Evolutionary conservation across 2,329 filamentous ascomycete genomes (phyloP), one percentile per base, ranked within the genome.

Genomic region (Pseudogymnoascus sp.): DNA sequence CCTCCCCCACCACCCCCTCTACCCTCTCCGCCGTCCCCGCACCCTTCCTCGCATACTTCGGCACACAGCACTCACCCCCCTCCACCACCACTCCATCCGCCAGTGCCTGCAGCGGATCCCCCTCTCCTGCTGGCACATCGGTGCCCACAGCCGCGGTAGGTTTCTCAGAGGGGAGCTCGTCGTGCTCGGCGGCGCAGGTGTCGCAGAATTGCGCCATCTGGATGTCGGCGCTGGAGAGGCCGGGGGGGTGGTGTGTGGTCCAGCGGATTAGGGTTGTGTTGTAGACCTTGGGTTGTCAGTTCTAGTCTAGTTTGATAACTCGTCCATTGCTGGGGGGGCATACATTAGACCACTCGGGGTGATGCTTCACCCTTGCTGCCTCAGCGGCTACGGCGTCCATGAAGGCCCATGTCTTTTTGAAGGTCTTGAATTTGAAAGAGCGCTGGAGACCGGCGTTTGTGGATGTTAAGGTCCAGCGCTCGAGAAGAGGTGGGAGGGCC

Each of bases 311-410:
- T n/a, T n/a, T n/a, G n/a, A n/a, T n/a, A n/a, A n/a, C n/a, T n/a
- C n/a, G n/a, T n/a, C n/a, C n/a, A n/a, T n/a, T n/a, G n/a, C n/a
- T n/a, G n/a, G n/a, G n/a, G n/a, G n/a, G n/a, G n/a, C n/a, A n/a
- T n/a, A 87, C 87, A 71, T 91, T 91, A 2, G 86, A 87, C 88
- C 88, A 91, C 73, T 91, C 88, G 0, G 88, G 88, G 70, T 91
- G 88, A 72, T 91, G 88, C 69, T 85, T 88, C 70, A 82, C 81
- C 39, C 83, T 73, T 71, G 88, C 87, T 75, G 86, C 89, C 69
- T 90, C 82, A 34, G 86, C 76, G 10, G 87, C 85, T 12, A 91
- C 81, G 2, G 80, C 80, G n/a, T 86, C 88, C 87, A 91, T 90
- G 75, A 91, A 91, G 67, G 86, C 84, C 85, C 86, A 88, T 6